These are phyloP conservation scores for Nitzschia sp. DNA, from an alignment of 108 stramenopile species.

Conservation along the genomic window DNA sequence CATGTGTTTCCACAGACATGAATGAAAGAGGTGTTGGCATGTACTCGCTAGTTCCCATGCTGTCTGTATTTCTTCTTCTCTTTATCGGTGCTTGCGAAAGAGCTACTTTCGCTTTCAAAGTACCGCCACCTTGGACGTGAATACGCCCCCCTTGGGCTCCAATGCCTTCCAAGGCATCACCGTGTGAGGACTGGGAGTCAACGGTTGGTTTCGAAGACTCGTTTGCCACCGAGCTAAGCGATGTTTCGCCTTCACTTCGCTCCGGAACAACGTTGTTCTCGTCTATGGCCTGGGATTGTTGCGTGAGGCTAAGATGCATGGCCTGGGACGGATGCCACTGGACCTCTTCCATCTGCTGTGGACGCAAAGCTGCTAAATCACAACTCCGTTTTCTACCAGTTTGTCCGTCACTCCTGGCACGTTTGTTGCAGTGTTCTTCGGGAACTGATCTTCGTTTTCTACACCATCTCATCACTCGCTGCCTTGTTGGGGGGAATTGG, in stretches of 20 bases:
- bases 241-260: no score
- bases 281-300: neutral
- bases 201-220: no score
- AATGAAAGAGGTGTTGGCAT: conserved; percentile 66
- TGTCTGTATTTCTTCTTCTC: neutral
- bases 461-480: conserved; percentile 42
- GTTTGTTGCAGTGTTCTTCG: neutral
- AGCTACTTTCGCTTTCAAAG: conserved; percentile 66
- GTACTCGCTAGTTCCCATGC: conserved; percentile 2
- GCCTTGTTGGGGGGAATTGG: conserved; percentile 42
- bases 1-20: conserved; percentile 85
- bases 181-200: neutral
- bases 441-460: conserved; percentile 23
- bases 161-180: conserved; percentile 66
- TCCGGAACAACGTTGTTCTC: no score
- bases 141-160: conserved; percentile 77
- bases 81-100: conserved; percentile 26
- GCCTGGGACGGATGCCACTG: conserved; percentile 21
- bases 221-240: no score
- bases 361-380: neutral
- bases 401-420: conserved; percentile 5
- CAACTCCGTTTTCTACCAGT: no score
- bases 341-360: conserved; percentile 18
- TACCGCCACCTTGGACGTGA: conserved; percentile 72
- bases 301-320: conserved; percentile 26